Base-by-base conservation (phyloP, 441 rosid species). In the Pelargonium cotyledonis region DNA sequence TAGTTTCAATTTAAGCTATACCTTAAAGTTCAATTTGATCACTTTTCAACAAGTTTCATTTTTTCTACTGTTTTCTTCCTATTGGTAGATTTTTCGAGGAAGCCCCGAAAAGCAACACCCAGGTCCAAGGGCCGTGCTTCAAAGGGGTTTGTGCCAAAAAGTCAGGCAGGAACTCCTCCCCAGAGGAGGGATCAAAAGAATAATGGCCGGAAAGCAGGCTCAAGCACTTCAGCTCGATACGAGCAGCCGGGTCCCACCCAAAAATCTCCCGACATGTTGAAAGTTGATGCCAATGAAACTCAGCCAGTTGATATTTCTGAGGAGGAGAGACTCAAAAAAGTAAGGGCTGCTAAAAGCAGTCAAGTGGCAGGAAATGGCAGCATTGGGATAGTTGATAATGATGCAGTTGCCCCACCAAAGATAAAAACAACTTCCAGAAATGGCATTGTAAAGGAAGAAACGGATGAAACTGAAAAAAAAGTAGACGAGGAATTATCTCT, bases 51-150 rank as follows among this genome's bases (percentile, higher is more conserved):
- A 16, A 41, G 55, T 8, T 21, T 72, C 0, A 58, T 66, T 65
- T 70, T 62, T 57, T 65, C 14, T 3, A 69, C 62, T 78, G 65
- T n/a, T 21, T 67, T 44, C 16, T 15, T 53, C 12, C 18, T 66
- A 16, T 63, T 5, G 62, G 69, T 80, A 91, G 99, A 94, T 77
- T 94, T 85, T 82, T 79, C 90, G 83, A 84, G 81, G 86, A 94
- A 82, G 78, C 86, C 73, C 19, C 84, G 82, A 76, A 87, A 72
- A 75, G 62, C 88, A 14, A 71, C 78, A 51, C 79, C 85, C 26
- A 82, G 81, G 64, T 77, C 91, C 10, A 82, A 78, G 79, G 85
- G 82, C 65, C 74, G 87, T 70, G 49, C 74, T 65, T 72, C 85
- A 0, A 84, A 85, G 83, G 86, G 91, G 12, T 83, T 83, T 71